A percentile compares a stretch with the other conserved stretches of the same genome.
Evolutionary conservation across 345 rosid species (phyloP).

Genomic region (Eucalyptus regnans): DNA sequence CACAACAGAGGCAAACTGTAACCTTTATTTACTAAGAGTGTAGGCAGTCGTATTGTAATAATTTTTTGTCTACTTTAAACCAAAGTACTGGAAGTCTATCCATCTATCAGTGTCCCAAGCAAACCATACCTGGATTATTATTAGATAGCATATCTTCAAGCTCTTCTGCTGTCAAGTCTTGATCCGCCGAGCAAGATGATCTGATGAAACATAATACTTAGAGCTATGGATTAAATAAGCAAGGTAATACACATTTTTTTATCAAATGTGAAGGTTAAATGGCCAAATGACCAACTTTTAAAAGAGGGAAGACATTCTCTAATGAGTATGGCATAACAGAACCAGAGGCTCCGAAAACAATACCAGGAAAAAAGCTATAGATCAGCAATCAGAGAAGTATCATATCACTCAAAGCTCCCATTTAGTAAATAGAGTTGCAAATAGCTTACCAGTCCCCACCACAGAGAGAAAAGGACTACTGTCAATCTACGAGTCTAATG

Average conservation of each 20-base stretch:
- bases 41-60: neutral
- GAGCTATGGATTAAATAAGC: neutral
- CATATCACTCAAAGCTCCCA: neutral
- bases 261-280: neutral
- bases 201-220: conserved; percentile 8
- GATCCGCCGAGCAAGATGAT: conserved; percentile 44
- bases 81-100: neutral
- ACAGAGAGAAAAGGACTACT: neutral
- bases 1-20: too few species aligned
- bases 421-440: neutral
- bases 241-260: neutral
- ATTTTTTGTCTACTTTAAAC: neutral
- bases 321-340: neutral
- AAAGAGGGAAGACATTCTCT: neutral
- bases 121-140: conserved; percentile 31
- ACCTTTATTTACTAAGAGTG: too few species aligned
- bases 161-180: conserved; percentile 41
- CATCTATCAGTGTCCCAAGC: neutral
- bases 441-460: neutral
- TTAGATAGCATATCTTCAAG: conserved; percentile 45
- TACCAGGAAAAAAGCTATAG: neutral
- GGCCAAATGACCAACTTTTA: neutral
- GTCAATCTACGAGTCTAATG: neutral
- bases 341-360: neutral
- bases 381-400: neutral